Evolutionary conservation across 164 flowering plant genomes (phyloP), one percentile per base, ranked within the genome.

Genomic region (Vitis riparia): DNA sequence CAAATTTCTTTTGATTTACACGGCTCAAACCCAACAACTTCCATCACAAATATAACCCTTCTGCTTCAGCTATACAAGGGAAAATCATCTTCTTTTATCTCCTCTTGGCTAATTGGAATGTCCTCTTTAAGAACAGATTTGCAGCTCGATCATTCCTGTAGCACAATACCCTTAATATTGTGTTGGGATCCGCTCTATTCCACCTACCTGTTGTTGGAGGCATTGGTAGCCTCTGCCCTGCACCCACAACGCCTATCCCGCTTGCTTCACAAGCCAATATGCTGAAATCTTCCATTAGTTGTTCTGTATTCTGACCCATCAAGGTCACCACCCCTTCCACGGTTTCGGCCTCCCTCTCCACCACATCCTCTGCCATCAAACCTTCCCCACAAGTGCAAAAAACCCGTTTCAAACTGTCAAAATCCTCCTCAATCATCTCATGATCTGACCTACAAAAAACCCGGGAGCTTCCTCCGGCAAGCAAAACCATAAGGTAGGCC

Each of bases 151-250:
- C 99, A 66, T 92, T 86, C 66, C 99, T 78, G 62, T 90, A 79
- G 74, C 99, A 95, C 65, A 95, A 71, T 0, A 95, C 94, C 70
- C 99, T 88, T 51, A 95, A 63, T 55, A 96, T 89, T 3, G 99
- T 96, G 76, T 96, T 93, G 1, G 99, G 97, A 75, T 96, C 98
- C 0, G 92, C 63, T 52, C 92, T 72, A 48, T 84, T 85, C 98
- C 97, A 95, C 62, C 84, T 72, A 47, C 98, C 99, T 9, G 99
- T 93, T 13, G 98, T 93, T 3, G 97, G 97, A 8, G 98, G 98
- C 97, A 93, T 87, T 1, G 94, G 92, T 44, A 91, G 76, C 75
- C 78, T 89, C 51, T 86, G 84, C 27, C 92, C 89, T 2, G 59
- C 32, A 23, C 81, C 87, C 55, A 75, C 74, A 6, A 81, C 65